phyloP scores from a whole-genome alignment of 208 protist species.

The Crithidia fasciculata region DNA sequence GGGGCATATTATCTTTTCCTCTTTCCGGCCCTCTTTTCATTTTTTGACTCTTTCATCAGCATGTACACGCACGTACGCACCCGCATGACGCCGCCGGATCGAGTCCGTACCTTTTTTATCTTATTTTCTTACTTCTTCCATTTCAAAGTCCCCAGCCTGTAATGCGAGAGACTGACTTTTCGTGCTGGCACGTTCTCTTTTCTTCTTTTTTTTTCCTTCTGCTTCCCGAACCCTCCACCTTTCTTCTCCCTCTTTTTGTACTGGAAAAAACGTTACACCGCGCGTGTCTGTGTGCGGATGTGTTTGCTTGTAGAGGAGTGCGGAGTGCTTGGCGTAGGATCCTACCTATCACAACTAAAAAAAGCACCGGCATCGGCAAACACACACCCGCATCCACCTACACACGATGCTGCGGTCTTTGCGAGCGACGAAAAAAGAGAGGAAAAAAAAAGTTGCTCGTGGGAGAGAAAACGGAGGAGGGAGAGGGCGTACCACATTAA shows the following conservation, averaged over 20 bases:
- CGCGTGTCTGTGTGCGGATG: too few species aligned
- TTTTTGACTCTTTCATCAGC: conserved; percentile 10
- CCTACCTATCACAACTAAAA: background rate
- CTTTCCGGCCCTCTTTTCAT: background rate
- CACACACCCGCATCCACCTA: background rate
- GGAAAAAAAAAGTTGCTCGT: too few species aligned
- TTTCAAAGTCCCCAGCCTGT: conserved; percentile 27
- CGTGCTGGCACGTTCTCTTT: background rate
- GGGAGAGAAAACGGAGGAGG: too few species aligned
- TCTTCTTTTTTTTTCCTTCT: conserved; percentile 4
- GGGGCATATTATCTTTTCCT: conserved; percentile 12
- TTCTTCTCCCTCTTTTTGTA: too few species aligned
- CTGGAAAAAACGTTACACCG: too few species aligned
- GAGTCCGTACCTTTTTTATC: conserved; percentile 16
- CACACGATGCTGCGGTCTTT: too few species aligned
- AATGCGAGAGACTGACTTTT: conserved; percentile 1
- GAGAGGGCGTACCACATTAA: too few species aligned
- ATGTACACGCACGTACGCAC: background rate
- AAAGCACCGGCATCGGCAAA: background rate
- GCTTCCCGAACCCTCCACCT: background rate
- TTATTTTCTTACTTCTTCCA: conserved; percentile 23
- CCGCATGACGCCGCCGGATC: background rate
- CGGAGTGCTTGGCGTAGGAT: too few species aligned
- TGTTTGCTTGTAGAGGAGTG: too few species aligned
- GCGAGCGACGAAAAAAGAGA: too few species aligned